Conservation (phyloP, 345 rosid genomes). For the Arabidopsis arenosa region DNA sequence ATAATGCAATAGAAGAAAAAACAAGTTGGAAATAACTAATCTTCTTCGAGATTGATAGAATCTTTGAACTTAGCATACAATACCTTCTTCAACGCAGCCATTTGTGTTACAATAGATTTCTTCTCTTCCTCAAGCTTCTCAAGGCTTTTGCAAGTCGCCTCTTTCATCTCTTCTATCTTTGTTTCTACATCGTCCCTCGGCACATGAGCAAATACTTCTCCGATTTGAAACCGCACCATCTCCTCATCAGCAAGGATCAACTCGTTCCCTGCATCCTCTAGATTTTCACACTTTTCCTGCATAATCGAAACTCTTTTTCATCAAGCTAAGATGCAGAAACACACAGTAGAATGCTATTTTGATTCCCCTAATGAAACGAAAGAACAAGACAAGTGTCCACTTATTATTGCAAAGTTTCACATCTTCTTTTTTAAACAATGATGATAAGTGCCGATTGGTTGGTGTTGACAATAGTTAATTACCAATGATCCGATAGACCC, state of each 20-base stretch:
- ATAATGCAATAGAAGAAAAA: not conserved
- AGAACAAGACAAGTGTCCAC: not conserved
- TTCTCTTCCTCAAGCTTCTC: slow-evolving; percentile 82
- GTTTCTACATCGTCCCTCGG: slow-evolving; percentile 86
- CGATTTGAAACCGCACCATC: slow-evolving; percentile 79
- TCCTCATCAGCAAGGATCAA: slow-evolving; percentile 94
- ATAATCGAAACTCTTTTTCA: not conserved
- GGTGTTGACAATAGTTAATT: not conserved
- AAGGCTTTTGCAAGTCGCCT: slow-evolving; percentile 63
- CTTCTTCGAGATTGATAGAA: slow-evolving; percentile 96
- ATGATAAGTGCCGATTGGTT: not conserved
- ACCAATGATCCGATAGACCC: not conserved
- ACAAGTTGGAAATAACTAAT: slow-evolving; percentile 40
- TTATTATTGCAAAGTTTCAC: not conserved
- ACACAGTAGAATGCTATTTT: not conserved
- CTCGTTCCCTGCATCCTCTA: slow-evolving; percentile 93
- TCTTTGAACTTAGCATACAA: slow-evolving; percentile 88
- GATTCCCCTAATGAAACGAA: not conserved
- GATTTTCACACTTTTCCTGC: slow-evolving; percentile 85
- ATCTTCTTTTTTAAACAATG: not conserved
- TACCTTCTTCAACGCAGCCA: slow-evolving; percentile 84
- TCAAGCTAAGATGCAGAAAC: slow-evolving; percentile 12
- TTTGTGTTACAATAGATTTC: slow-evolving; percentile 57
- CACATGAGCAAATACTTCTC: slow-evolving; percentile 92
- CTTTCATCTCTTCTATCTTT: slow-evolving; percentile 82